Conservation (phyloP, 371 early-diverging fungal genomes). For the Amoeboaphelidium occidentale region DNA sequence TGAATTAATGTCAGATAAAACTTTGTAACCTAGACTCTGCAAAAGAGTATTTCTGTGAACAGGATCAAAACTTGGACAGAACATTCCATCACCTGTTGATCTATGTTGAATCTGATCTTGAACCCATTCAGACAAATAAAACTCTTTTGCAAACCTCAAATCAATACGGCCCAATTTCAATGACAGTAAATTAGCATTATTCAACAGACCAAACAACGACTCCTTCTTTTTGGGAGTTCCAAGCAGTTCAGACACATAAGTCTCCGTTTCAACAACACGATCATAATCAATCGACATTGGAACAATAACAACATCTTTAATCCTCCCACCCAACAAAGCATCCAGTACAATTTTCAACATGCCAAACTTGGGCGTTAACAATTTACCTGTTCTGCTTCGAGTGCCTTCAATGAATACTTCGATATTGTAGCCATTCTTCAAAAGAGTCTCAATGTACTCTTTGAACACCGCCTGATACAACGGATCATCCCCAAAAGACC, state of each 20-base stretch:
- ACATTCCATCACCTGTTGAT: background rate
- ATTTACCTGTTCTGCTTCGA: slow-evolving; percentile 41
- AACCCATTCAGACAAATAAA: slow-evolving; percentile 37
- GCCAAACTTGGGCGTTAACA: slow-evolving; percentile 55
- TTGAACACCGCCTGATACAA: slow-evolving; percentile 40
- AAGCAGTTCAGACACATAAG: slow-evolving; percentile 47
- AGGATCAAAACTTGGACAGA: slow-evolving; percentile 1
- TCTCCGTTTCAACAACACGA: slow-evolving; percentile 53
- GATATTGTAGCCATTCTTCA: slow-evolving; percentile 40
- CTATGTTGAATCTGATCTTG: slow-evolving; percentile 9
- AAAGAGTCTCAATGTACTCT: slow-evolving; percentile 40
- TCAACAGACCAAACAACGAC: slow-evolving; percentile 24
- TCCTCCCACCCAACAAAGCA: slow-evolving; percentile 28
- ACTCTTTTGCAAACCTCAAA: slow-evolving; percentile 53
- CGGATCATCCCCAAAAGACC: slow-evolving; percentile 51
- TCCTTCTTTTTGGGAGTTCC: slow-evolving; percentile 66
- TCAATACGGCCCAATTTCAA: slow-evolving; percentile 7
- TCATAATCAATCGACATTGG: slow-evolving; percentile 72
- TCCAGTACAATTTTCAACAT: slow-evolving; percentile 56
- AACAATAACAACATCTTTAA: slow-evolving; percentile 42
- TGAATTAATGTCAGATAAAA: slow-evolving; percentile 28
- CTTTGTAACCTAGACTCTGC: slow-evolving; percentile 27
- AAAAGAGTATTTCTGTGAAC: slow-evolving; percentile 17
- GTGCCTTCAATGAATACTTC: slow-evolving; percentile 74
- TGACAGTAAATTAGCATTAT: background rate